These are phyloP conservation scores for Stemphylium vesicarium DNA, from an alignment of 2,329 filamentous ascomycete species.

Conservation along the genomic window DNA sequence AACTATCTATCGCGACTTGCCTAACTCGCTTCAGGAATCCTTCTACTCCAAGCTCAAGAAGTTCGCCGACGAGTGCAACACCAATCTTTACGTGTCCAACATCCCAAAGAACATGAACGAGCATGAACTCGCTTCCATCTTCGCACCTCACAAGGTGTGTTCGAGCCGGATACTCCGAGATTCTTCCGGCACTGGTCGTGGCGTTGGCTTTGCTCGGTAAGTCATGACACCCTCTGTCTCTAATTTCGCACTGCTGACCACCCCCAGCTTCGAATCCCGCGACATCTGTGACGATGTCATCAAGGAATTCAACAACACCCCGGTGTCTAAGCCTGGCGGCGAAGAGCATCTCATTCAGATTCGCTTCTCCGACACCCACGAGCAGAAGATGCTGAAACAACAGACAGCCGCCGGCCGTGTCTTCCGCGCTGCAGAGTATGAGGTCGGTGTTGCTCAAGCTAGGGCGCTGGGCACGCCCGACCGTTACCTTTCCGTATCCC, in stretches of 20 bases:
- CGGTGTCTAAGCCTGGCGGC: slow-evolving; percentile 62
- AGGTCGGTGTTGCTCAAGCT: slow-evolving; percentile 51
- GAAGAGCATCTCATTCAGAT: slow-evolving; percentile 87
- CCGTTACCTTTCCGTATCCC: slow-evolving; percentile 44
- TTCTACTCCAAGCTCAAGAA: slow-evolving; percentile 99
- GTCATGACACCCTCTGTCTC: slow-evolving; percentile 29
- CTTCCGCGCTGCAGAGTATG: slow-evolving; percentile 94
- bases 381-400: slow-evolving; percentile 95
- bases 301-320: slow-evolving; percentile 77
- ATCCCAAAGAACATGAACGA: slow-evolving; percentile 91
- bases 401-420: slow-evolving; percentile 94
- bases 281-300: slow-evolving; percentile 92
- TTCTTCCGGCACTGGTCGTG: slow-evolving; percentile 88
- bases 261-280: slow-evolving; percentile 79
- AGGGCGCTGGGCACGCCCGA: slow-evolving; percentile 43
- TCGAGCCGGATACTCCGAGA: slow-evolving; percentile 96
- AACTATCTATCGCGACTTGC: not conserved
- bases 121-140: slow-evolving; percentile 80
- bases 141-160: slow-evolving; percentile 79
- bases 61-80: slow-evolving; percentile 85
- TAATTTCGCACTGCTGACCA: slow-evolving; percentile 4
- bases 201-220: slow-evolving; percentile 96
- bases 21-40: slow-evolving; percentile 66
- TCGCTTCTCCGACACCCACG: slow-evolving; percentile 94
- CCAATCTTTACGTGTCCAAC: slow-evolving; percentile 98